A percentile compares a stretch with the other conserved stretches of the same genome.
These are phyloP conservation scores for Pestalotiopsis fici DNA, from an alignment of 2,329 filamentous ascomycete genomes.

Conservation along the genomic window DNA sequence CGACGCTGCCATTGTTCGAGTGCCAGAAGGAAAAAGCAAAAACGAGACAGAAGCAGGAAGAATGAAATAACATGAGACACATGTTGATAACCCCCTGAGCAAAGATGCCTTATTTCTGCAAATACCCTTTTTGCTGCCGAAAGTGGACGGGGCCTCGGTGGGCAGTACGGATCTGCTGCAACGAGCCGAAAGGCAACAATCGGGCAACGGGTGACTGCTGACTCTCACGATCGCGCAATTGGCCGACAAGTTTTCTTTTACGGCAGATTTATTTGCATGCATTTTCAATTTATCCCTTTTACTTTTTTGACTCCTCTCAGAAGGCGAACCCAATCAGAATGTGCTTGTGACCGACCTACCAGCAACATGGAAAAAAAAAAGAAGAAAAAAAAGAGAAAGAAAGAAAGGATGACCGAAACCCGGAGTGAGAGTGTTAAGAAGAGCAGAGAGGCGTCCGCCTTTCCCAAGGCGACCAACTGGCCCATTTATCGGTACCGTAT, in stretches of 20 bases:
- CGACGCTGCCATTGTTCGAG: too few relatives aligned
- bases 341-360: not conserved
- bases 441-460: not conserved
- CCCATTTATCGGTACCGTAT: too few relatives aligned
- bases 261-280: not conserved
- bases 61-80: too few relatives aligned
- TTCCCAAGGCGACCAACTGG: too few relatives aligned
- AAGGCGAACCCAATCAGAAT: not conserved
- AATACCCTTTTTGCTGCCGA: too few relatives aligned
- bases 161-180: not conserved
- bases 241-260: not conserved
- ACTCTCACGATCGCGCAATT: not conserved
- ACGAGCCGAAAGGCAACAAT: not conserved
- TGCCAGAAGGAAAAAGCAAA: too few relatives aligned
- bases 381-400: too few relatives aligned
- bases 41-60: too few relatives aligned
- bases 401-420: not conserved
- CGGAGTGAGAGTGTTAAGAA: not conserved
- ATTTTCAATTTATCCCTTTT: not conserved
- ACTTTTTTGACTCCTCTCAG: not conserved
- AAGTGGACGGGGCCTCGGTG: too few relatives aligned
- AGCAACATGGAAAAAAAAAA: not conserved
- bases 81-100: too few relatives aligned
- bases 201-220: not conserved
- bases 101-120: too few relatives aligned